phyloP scores from a whole-genome alignment of 352 stramenopile genomes.

The Phytopythium oedochilum region DNA sequence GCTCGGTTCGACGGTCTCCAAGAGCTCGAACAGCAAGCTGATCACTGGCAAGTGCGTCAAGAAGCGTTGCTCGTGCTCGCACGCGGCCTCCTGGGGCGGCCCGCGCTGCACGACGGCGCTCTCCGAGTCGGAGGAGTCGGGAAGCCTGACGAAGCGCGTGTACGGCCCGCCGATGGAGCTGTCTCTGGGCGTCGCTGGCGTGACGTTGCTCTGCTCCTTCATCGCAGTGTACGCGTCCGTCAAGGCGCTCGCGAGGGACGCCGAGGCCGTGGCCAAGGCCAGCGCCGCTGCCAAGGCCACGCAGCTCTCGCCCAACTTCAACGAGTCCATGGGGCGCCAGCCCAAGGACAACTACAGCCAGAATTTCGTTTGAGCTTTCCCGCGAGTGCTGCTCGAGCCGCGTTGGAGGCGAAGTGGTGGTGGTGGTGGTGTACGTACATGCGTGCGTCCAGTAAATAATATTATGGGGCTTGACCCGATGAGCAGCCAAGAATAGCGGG shows the following conservation, averaged over 20 bases:
- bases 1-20: constrained; percentile 15
- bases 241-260: constrained; percentile 10
- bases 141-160: constrained; percentile 20
- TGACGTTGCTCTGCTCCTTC: constrained; percentile 28
- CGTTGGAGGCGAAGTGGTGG: too few species aligned
- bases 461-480: neutral
- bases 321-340: constrained; percentile 11
- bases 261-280: constrained; percentile 14
- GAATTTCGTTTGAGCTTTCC: constrained; percentile 44
- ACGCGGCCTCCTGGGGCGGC: constrained; percentile 43
- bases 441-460: neutral
- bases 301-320: constrained; percentile 3
- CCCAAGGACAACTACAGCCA: constrained; percentile 55
- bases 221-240: constrained; percentile 24
- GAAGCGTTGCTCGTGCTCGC: constrained; percentile 41
- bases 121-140: constrained; percentile 23
- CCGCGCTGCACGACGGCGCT: constrained; percentile 38
- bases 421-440: neutral
- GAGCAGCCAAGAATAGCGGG: neutral
- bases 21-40: constrained; percentile 6
- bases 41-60: constrained; percentile 54
- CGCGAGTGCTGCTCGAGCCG: constrained; percentile 1
- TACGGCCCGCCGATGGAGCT: constrained; percentile 36
- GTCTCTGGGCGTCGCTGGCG: constrained; percentile 21
- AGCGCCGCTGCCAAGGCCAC: constrained; percentile 5